These are phyloP conservation scores for Sclerotinia sclerotiorum DNA, from an alignment of 2,329 filamentous ascomycete species.

Conservation along the genomic window DNA sequence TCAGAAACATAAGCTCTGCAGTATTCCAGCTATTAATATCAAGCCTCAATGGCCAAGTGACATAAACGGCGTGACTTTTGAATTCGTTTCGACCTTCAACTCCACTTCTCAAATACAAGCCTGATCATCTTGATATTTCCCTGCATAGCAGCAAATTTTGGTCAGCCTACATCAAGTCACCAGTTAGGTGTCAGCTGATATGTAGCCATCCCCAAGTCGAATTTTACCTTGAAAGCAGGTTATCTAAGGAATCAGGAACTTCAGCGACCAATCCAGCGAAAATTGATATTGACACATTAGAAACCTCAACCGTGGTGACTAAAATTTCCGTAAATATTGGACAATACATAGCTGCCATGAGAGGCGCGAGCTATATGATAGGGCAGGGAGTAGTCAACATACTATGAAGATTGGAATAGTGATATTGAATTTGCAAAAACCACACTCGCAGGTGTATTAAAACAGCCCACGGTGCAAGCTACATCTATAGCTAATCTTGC, in stretches of 20 bases:
- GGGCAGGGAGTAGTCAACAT: slow-evolving; percentile 45
- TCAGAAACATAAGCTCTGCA: neutral
- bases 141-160: no score
- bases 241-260: neutral
- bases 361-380: slow-evolving; percentile 31
- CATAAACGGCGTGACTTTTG: neutral
- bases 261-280: neutral
- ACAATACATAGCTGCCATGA: slow-evolving; percentile 27
- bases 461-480: slow-evolving; percentile 29
- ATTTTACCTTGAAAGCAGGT: neutral
- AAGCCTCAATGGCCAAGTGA: neutral
- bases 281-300: neutral
- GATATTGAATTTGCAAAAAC: slow-evolving; percentile 43
- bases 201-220: neutral
- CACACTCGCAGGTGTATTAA: slow-evolving; percentile 29
- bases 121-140: neutral
- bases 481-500: slow-evolving; percentile 31
- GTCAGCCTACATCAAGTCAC: neutral
- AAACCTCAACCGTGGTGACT: slow-evolving; percentile 28
- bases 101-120: neutral
- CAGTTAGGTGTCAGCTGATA: neutral
- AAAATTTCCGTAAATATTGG: slow-evolving; percentile 32
- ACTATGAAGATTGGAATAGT: slow-evolving; percentile 50
- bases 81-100: neutral
- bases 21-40: neutral